Base-by-base conservation (phyloP, 805 yeast species). In the Barnettozyma californica region DNA sequence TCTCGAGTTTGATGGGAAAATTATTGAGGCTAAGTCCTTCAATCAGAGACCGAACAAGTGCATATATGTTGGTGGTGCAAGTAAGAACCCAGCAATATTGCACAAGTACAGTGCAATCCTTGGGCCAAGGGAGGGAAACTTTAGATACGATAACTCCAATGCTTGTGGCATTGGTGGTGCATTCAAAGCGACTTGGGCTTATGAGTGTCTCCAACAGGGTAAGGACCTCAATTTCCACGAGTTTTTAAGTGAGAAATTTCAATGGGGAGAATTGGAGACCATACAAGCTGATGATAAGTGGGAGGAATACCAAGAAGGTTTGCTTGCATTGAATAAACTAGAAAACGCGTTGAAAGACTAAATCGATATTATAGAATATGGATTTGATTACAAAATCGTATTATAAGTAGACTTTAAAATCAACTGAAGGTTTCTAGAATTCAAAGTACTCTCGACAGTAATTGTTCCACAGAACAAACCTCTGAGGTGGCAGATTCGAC, bases 141-240 rank as follows among this genome's bases (percentile, higher is more conserved):
- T 67, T 62, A 78, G 80, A 51, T 82, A 85, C 35, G 90, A 87
- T 58, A 78, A 87, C 42, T 81, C 92, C 8, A 90, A 90, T 66
- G 94, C 96, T 1, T 90, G 97, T 73, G 97, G 96, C 0, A 65
- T 87, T 33, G 97, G 97, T 23, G 96, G 96, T 4, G 92, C 95
- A 38, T 87, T 76, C 67, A 85, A 87, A 62, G 92, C 96, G 1
- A 70, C 83, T 43, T 89, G 95, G 95, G 77, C 87, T 35, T 45
- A 48, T 21, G 53, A 58, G 18, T 57, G 56, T 9, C 49, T 60
- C 14, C 41, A 48, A 2, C 53, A 56, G 6, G 55, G 53, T 2
- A 21, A 41, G 10, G 37, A 34, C 14, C 18, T 50, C 4, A 57
- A 61, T 5, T 78, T 74, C 67, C 75, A 68, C 65, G 58, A 70